Conservation (phyloP, 768 basidiomycete species). For the Tricholoma sp. region DNA sequence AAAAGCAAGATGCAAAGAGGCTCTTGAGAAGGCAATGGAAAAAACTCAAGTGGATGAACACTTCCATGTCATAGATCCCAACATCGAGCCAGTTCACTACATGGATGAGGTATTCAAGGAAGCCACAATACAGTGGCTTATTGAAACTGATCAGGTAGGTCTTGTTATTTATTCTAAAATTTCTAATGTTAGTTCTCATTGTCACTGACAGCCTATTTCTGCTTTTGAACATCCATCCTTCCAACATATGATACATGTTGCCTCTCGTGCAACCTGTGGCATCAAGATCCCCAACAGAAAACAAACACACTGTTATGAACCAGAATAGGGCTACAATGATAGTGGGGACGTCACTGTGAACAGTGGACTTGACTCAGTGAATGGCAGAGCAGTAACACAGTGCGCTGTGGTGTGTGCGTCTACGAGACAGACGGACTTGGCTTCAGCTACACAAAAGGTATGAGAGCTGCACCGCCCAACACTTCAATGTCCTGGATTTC, state of each 20-base stretch:
- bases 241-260: slow-evolving; percentile 14
- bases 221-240: slow-evolving; percentile 23
- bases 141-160: slow-evolving; percentile 29
- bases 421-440: too few relatives aligned
- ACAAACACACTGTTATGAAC: slow-evolving; percentile 13
- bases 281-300: slow-evolving; percentile 23
- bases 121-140: slow-evolving; percentile 28
- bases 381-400: too few relatives aligned
- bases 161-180: background rate
- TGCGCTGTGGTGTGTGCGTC: too few relatives aligned
- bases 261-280: slow-evolving; percentile 22
- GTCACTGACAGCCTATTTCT: background rate
- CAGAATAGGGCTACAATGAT: too few relatives aligned
- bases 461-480: too few relatives aligned
- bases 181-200: background rate
- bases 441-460: too few relatives aligned
- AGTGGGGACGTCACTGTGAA: too few relatives aligned
- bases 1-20: slow-evolving; percentile 5
- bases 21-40: background rate
- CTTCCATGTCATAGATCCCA: background rate
- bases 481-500: too few relatives aligned
- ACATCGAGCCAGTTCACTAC: slow-evolving; percentile 14
- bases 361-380: too few relatives aligned
- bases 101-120: slow-evolving; percentile 18
- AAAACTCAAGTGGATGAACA: slow-evolving; percentile 3